Evolutionary conservation across 148 eudicot genomes (phyloP), one percentile per base, ranked within the genome.

Genomic region (Camellia japonica): DNA sequence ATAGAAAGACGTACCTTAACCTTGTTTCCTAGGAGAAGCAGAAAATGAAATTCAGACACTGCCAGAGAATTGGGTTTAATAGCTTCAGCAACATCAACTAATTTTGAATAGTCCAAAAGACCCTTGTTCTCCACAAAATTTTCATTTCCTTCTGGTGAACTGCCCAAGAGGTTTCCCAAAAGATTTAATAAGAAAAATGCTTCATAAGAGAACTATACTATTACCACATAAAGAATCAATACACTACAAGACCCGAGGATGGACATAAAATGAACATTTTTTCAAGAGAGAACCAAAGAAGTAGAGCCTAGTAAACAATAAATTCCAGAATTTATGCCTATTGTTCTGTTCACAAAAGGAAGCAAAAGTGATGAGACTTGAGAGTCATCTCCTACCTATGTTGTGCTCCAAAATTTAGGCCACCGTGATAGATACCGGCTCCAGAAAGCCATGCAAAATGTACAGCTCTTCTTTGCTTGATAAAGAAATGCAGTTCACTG

Each of bases 401-500:
- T 58, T 87, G 92, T 74, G 95, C 97, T 81, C 98, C 99, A 86
- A 96, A 96, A 85, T 96, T 92, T 73, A 96, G 89, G 80, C 93
- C 97, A 81, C 99, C 99, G 62, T 96, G 92, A 84, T 96, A 96
- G 82, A 96, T 94, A 80, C 99, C 99, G 70, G 30, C 30, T 86
- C 99, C 99, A 87, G 99, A 96, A 64, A 94, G 95, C 99, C 99
- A 96, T 9, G 99, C 95, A 87, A 96, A 96, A 89, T 96, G 97
- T 70, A 91, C 87, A 46, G 99, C 98, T 84, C 98, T 90, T 88
- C 95, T 93, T 79, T 96, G 95, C 84, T 91, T 91, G 38, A 96
- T 90, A 83, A 91, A 96, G 86, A 96, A 96, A 82, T 92, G 94
- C 79, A 96, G 86, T 87, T 96, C 99, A 88, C 99, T 96, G 88